Conservation (phyloP, 2,329 filamentous ascomycete genomes). For the Curvularia eragrostidis region DNA sequence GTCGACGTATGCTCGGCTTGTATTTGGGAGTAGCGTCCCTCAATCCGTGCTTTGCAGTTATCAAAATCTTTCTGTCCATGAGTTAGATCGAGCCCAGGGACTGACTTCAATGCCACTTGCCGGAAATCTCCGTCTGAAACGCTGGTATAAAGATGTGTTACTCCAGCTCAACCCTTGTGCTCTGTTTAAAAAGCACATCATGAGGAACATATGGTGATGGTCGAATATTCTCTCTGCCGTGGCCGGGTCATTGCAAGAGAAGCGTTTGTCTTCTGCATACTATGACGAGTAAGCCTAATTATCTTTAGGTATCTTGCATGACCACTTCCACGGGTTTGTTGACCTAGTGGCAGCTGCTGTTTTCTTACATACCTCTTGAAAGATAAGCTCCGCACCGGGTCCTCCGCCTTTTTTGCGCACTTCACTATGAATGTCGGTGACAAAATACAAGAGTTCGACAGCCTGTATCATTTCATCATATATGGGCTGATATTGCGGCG, state of each 20-base stretch:
- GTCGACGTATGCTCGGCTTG: conserved; percentile 19
- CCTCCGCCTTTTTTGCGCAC: conserved; percentile 51
- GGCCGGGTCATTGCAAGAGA: conserved; percentile 31
- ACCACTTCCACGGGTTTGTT: background rate
- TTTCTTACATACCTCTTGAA: conserved; percentile 45
- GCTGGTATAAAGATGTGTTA: conserved; percentile 52
- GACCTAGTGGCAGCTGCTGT: background rate
- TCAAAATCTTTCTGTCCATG: conserved; percentile 39
- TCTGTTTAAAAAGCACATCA: conserved; percentile 54
- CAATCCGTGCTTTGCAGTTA: conserved; percentile 37
- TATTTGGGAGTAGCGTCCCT: conserved; percentile 34
- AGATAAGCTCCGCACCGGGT: conserved; percentile 49
- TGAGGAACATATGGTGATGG: conserved; percentile 52
- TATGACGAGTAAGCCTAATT: conserved; percentile 22
- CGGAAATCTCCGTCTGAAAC: conserved; percentile 50
- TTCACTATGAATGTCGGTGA: conserved; percentile 63
- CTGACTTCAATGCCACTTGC: conserved; percentile 21
- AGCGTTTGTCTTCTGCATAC: conserved; percentile 48
- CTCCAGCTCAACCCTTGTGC: conserved; percentile 56
- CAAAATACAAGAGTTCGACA: conserved; percentile 67
- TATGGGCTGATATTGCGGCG: conserved; percentile 62
- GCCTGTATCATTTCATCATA: conserved; percentile 68
- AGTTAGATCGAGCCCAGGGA: conserved; percentile 13
- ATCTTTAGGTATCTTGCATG: background rate
- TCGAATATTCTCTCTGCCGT: conserved; percentile 42